These are phyloP conservation scores for Asterella californica DNA, from an alignment of 225 moss, liverwort and hornwort species.

Conservation along the genomic window DNA sequence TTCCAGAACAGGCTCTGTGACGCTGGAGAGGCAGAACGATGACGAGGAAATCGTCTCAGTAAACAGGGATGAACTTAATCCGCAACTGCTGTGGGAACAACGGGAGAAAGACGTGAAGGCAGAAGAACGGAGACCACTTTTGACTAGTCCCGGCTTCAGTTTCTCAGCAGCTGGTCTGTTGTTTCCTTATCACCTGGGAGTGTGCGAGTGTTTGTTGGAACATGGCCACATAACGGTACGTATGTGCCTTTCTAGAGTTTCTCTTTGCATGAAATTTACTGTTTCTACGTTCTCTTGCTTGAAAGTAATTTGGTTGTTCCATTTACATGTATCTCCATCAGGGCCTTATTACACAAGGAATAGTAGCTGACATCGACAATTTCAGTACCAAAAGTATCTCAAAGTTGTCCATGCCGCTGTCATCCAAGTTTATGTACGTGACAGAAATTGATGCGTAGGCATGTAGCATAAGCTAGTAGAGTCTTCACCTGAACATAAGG, in stretches of 20 bases:
- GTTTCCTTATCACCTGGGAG: slow-evolving; percentile 95
- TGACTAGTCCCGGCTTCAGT: slow-evolving; percentile 88
- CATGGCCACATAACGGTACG: slow-evolving; percentile 73
- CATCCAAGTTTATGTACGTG: too few species aligned
- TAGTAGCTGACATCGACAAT: neutral
- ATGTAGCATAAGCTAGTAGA: neutral
- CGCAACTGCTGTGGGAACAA: slow-evolving; percentile 67
- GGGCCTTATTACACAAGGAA: too few species aligned
- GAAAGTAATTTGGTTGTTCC: neutral
- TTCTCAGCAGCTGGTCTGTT: slow-evolving; percentile 91
- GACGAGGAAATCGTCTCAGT: slow-evolving; percentile 48
- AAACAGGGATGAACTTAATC: slow-evolving; percentile 53
- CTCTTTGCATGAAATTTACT: neutral
- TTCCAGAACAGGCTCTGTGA: neutral
- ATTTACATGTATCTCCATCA: neutral
- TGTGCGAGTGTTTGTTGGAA: slow-evolving; percentile 76
- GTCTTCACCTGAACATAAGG: too few species aligned
- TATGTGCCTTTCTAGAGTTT: neutral
- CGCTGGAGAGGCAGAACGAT: slow-evolving; percentile 10
- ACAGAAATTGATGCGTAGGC: neutral
- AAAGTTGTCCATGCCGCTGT: neutral
- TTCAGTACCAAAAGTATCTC: neutral
- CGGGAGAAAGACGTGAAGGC: slow-evolving; percentile 65
- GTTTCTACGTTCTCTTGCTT: neutral
- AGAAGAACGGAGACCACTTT: slow-evolving; percentile 43